A percentile compares a stretch with the other conserved stretches of the same genome.
phyloP scores from a whole-genome alignment of 441 rosid species.

The Cnidoscolus chayamansa region DNA sequence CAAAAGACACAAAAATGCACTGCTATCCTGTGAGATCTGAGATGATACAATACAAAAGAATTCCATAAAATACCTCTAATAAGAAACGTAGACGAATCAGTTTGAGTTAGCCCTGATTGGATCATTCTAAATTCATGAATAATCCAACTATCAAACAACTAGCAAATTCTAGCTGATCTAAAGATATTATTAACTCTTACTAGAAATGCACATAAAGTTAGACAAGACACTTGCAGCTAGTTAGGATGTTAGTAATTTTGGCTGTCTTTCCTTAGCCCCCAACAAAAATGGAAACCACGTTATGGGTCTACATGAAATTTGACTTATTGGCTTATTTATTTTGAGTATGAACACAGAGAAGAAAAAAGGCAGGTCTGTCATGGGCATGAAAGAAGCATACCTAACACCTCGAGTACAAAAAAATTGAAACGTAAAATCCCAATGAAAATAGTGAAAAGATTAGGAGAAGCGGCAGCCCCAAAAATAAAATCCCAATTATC shows the following conservation, averaged over 20 bases:
- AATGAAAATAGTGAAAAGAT: neutral
- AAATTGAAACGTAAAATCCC: neutral
- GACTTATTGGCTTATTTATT: neutral
- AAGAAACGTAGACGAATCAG: neutral
- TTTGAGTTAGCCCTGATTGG: neutral
- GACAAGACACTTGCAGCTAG: neutral
- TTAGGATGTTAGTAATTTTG: neutral
- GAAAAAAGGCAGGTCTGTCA: neutral
- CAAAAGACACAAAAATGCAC: neutral
- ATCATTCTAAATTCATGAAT: neutral
- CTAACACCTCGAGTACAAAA: neutral
- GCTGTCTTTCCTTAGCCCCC: neutral
- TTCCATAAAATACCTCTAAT: neutral
- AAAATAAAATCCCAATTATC: constrained; percentile 5
- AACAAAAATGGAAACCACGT: neutral
- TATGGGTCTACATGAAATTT: neutral
- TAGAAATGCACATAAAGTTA: neutral
- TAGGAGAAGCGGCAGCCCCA: neutral
- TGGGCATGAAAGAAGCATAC: neutral
- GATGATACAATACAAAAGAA: neutral
- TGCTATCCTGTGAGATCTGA: neutral
- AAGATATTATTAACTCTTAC: neutral
- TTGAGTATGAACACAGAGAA: neutral
- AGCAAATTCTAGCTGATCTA: neutral
- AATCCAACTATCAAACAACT: neutral